These are phyloP conservation scores for Clonostachys rhizophaga DNA, from an alignment of 2,329 filamentous ascomycete genomes.

Conservation along the genomic window DNA sequence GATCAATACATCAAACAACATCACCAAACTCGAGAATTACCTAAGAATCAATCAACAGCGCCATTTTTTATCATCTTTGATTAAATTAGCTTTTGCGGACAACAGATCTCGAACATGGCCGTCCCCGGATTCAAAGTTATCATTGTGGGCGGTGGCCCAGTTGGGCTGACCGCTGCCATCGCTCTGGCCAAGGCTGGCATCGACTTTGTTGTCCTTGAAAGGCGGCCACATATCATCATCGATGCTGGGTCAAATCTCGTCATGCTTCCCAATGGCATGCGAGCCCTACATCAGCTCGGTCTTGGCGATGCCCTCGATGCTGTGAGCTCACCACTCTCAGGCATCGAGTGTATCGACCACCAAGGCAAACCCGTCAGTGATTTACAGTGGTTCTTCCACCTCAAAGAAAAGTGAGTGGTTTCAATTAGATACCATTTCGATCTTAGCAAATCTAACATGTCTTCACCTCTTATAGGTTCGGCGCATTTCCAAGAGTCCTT, in stretches of 20 bases:
- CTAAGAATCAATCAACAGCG: too few relatives aligned
- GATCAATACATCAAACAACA: too few relatives aligned
- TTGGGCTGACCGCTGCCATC: neutral
- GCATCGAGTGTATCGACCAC: slow-evolving; percentile 13
- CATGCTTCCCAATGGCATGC: slow-evolving; percentile 17
- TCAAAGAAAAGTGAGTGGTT: slow-evolving; percentile 13
- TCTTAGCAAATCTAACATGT: too few relatives aligned
- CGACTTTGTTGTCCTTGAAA: slow-evolving; percentile 31
- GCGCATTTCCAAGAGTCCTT: neutral
- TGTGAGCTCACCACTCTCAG: slow-evolving; percentile 11
- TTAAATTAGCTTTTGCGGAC: too few relatives aligned
- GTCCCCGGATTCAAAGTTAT: slow-evolving; percentile 2
- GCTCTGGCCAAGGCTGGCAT: slow-evolving; percentile 8
- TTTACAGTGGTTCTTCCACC: slow-evolving; percentile 11
- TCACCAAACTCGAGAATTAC: too few relatives aligned
- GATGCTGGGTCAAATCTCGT: slow-evolving; percentile 22
- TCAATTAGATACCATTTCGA: too few relatives aligned
- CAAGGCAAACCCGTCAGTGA: slow-evolving; percentile 15
- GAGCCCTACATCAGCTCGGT: slow-evolving; percentile 23
- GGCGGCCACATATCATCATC: slow-evolving; percentile 14
- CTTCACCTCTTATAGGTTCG: neutral
- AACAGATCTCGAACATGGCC: slow-evolving; percentile 2
- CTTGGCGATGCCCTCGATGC: slow-evolving; percentile 11
- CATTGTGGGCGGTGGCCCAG: neutral
- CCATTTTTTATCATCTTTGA: too few relatives aligned